Percentiles rank a stretch among this genome's conserved stretches.
phyloP scores from a whole-genome alignment of 768 basidiomycete genomes.

The Boletus subcaerulescens region DNA sequence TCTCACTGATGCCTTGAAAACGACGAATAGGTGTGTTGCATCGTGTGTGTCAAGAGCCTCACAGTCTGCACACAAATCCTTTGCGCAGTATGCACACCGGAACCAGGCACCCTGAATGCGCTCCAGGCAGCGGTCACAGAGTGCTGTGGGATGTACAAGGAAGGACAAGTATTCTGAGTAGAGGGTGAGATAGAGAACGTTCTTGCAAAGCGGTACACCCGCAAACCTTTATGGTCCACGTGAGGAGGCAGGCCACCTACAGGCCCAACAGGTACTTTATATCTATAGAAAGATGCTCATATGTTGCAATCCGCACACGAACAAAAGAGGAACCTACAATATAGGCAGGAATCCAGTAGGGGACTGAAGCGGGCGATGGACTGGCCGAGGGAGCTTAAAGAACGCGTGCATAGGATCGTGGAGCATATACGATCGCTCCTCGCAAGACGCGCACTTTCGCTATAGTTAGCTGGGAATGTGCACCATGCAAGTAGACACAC shows the following conservation, averaged over 20 bases:
- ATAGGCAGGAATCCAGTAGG: conserved; percentile 62
- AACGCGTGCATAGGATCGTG: conserved; percentile 88
- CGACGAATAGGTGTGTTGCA: conserved; percentile 77
- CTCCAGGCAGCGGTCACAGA: conserved; percentile 86
- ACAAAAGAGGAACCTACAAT: conserved; percentile 44
- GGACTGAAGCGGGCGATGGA: conserved; percentile 58
- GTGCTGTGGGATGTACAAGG: conserved; percentile 60
- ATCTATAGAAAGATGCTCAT: conserved; percentile 43
- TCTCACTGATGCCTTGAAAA: conserved; percentile 79
- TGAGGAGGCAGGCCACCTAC: conserved; percentile 35
- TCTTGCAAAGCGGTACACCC: not conserved
- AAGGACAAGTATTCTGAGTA: conserved; percentile 56
- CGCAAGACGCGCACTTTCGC: conserved; percentile 75
- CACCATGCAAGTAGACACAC: conserved; percentile 1
- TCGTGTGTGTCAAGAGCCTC: conserved; percentile 82
- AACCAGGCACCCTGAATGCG: conserved; percentile 88
- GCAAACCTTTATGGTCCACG: conserved; percentile 55
- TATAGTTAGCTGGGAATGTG: not conserved
- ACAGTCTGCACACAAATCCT: conserved; percentile 84
- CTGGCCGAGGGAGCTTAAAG: conserved; percentile 81
- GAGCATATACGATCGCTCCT: conserved; percentile 68
- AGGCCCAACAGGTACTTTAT: conserved; percentile 61
- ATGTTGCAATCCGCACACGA: not conserved
- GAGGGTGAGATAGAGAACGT: not conserved
- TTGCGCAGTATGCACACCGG: conserved; percentile 83